Evolutionary conservation across 148 eudicot species (phyloP).

Genomic region (Amaranthus hypochondriacus): DNA sequence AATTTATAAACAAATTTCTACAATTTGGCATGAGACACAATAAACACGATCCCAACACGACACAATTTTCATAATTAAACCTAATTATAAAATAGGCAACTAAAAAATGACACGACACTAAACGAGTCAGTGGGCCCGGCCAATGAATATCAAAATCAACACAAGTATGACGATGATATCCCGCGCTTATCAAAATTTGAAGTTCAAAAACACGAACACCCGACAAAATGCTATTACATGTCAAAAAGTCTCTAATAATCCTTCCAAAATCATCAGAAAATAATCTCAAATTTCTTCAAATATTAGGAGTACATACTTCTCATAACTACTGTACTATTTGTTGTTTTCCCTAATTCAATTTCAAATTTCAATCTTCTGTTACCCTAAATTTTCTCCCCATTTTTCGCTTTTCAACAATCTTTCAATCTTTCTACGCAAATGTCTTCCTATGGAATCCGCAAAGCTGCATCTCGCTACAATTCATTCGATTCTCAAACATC

Average conservation of each 20-base stretch:
- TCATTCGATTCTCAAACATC: slow-evolving; percentile 42
- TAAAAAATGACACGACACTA: too few species aligned
- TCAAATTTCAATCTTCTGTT: slow-evolving; percentile 5
- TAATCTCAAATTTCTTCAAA: not conserved
- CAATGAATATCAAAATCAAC: too few species aligned
- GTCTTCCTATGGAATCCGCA: slow-evolving; percentile 12
- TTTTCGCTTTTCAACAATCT: not conserved
- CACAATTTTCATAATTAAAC: too few species aligned
- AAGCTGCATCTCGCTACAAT: slow-evolving; percentile 52
- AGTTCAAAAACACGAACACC: not conserved
- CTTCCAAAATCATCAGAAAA: too few species aligned
- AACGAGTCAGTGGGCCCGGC: too few species aligned
- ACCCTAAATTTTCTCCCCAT: slow-evolving; percentile 21
- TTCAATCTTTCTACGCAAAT: not conserved
- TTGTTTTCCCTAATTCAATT: slow-evolving; percentile 1
- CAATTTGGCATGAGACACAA: too few species aligned
- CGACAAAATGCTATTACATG: slow-evolving; percentile 9
- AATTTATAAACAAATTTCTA: too few species aligned
- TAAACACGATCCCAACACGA: too few species aligned
- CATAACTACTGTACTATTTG: not conserved
- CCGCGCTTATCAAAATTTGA: slow-evolving; percentile 5
- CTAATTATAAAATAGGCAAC: too few species aligned
- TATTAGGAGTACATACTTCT: too few species aligned
- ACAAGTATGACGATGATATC: not conserved
- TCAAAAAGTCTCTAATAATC: not conserved